Evolutionary conservation across 129 eudicot genomes (phyloP), one percentile per base, ranked within the genome.

Genomic region (Deinandra increscens): DNA sequence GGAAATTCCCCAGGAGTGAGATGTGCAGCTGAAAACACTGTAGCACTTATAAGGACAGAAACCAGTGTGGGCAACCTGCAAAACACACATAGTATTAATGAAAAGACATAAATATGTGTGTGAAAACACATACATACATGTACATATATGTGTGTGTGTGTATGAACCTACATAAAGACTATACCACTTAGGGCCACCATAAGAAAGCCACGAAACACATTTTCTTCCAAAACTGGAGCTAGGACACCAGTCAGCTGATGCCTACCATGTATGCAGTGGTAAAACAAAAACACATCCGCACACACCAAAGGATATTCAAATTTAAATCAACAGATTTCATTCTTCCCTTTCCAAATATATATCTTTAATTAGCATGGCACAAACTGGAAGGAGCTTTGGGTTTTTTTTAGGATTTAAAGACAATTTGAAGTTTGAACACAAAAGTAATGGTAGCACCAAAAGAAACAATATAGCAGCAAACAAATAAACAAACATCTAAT

Each of bases 1-100:
- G 96, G 99, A 74, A 94, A 87, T 78, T 87, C 86, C 76, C 99
- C 99, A 63, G 99, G 99, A 55, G 99, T 85, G 79, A 94, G 92
- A 94, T 94, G 97, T 48, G 99, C 97, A 64, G 80, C 83, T 62
- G 97, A 88, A 90, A 94, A 94, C 62, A 85, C 97, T 5, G 99
- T 84, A 78, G 96, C 99, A 74, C 99, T 94, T 53, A 90, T 78
- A 59, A 90, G 72, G 42, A 90, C 71, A 0, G 99, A 75, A 44
- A 90, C 18, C 13, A 97, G 99, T 23, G 99, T 94, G 8, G 99
- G 97, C 71, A 94, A 59, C 99, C 99, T 94, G 89, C 81, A 85
- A 15, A 50, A 60, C 34, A 36, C 45, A 23, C 54, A 70, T 55
- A 55, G 9, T 6, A 19, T 7, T 39, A 39, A 26, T 10, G 8